phyloP scores from a whole-genome alignment of 2,329 filamentous ascomycete species.

The Dryadomyces quercivorus region DNA sequence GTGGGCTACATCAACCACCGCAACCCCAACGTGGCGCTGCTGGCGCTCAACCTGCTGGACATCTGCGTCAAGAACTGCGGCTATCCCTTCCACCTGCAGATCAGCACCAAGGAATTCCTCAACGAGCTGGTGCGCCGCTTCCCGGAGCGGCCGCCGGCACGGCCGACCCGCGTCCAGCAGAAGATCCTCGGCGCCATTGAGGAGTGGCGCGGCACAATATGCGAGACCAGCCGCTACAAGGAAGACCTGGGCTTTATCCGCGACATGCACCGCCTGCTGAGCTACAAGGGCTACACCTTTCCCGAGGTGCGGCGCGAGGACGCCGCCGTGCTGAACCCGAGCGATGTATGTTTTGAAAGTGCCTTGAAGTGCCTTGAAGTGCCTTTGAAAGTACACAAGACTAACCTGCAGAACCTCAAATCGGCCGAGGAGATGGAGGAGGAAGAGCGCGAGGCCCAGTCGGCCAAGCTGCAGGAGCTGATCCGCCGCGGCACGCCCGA shows the following conservation, averaged over 20 bases:
- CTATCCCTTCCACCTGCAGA: slow-evolving; percentile 96
- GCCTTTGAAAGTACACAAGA: no score
- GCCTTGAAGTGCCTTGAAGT: no score
- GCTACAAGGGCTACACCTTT: slow-evolving; percentile 95
- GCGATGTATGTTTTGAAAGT: slow-evolving; percentile 58
- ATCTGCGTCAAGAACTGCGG: slow-evolving; percentile 99
- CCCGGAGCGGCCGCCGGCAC: slow-evolving; percentile 80
- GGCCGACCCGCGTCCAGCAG: slow-evolving; percentile 74
- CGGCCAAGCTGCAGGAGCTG: slow-evolving; percentile 93
- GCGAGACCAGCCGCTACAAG: slow-evolving; percentile 94
- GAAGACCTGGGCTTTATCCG: slow-evolving; percentile 92
- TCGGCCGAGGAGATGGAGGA: slow-evolving; percentile 98
- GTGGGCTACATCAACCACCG: slow-evolving; percentile 93
- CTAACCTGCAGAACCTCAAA: slow-evolving; percentile 63
- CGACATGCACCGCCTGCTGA: slow-evolving; percentile 92
- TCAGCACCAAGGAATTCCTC: slow-evolving; percentile 96
- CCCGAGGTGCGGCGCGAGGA: slow-evolving; percentile 87
- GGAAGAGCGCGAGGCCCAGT: slow-evolving; percentile 87
- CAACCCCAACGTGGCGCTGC: slow-evolving; percentile 86
- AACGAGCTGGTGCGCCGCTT: slow-evolving; percentile 96
- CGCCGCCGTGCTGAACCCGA: slow-evolving; percentile 91
- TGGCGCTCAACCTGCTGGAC: slow-evolving; percentile 85
- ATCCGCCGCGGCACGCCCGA: slow-evolving; percentile 86
- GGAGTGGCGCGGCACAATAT: slow-evolving; percentile 97
- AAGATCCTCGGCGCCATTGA: slow-evolving; percentile 94